Evolutionary conservation across 2,329 filamentous ascomycete species (phyloP), one percentile per base, ranked within the genome.

Genomic region (Aspergillus vadensis): DNA sequence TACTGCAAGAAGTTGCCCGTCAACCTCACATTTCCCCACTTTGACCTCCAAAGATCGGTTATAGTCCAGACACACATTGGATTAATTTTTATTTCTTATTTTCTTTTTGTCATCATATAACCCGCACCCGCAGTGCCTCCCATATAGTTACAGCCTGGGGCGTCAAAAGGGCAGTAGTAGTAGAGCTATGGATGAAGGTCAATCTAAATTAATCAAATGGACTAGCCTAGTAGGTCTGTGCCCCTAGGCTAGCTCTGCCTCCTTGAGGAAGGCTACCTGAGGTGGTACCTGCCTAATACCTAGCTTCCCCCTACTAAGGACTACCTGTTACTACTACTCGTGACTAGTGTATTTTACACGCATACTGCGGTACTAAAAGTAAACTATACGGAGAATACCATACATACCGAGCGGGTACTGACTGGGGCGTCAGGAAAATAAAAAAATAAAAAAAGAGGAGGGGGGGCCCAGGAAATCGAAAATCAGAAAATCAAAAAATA

Each of bases 1-100:
- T 66, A 60, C 57, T 65, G 57, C 55, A 62, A 30, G 23, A 52
- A 44, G 44, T 15, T 27, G 52, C 15, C 39, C 36, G 48, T 57
- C 49, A 55, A 23, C 25, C 47, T 17, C 54, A 23, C 43, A 36
- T 44, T 50, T 47, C 57, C 50, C 57, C 52, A 55, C 52, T 59
- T 44, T 25, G 38, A 36, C 38, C 50, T 21, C 19, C 23, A 39
- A 39, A 39, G 41, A 59, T 60, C 58, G 48, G 47, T 60, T 48
- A 32, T 48, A 39, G 14, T 25, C 32, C 17, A 30, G 39, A 30
- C 39, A 43, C 17, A 30, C 39, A 43, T 17, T 55, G 10, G 15
- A 25, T 19, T 14, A 36, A 14, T 14, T 36, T 36, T 17, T 39
- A 39, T 23, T 53, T 14, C 38, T 53, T 36, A 36, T 21, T 36